A percentile compares a stretch with the other conserved stretches of the same genome.
These are phyloP conservation scores for Crithidia brevicula DNA, from an alignment of 208 protist genomes.

Conservation along the genomic window DNA sequence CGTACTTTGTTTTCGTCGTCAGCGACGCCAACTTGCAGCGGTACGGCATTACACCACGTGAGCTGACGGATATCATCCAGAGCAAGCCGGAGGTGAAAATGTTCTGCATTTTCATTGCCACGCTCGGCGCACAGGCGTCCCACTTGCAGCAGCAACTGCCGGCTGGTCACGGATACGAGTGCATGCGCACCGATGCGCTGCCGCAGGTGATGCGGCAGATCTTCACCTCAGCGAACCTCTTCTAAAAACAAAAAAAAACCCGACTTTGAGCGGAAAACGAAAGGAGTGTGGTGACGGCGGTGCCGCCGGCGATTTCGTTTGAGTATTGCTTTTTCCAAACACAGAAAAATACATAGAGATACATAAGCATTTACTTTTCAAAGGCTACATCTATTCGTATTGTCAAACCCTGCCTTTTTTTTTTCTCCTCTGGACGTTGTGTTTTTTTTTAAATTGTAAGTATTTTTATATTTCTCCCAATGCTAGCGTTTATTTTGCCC, in stretches of 20 bases:
- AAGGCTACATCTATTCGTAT: too few relatives aligned
- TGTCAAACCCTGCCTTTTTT: too few relatives aligned
- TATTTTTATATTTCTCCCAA: too few relatives aligned
- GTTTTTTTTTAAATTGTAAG: too few relatives aligned
- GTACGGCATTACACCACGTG: slow-evolving; percentile 90
- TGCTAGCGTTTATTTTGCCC: too few relatives aligned
- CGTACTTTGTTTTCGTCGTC: slow-evolving; percentile 95
- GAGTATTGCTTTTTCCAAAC: too few relatives aligned
- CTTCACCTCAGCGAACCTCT: slow-evolving; percentile 75
- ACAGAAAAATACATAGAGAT: too few relatives aligned
- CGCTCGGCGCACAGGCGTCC: slow-evolving; percentile 81
- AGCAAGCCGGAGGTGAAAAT: slow-evolving; percentile 84
- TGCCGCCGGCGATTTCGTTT: too few relatives aligned
- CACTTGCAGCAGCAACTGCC: slow-evolving; percentile 76
- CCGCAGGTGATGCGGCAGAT: slow-evolving; percentile 91
- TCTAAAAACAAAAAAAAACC: slow-evolving; percentile 42
- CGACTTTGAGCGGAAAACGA: too few relatives aligned
- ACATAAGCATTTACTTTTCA: too few relatives aligned
- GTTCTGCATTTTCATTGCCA: slow-evolving; percentile 93
- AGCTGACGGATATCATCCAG: slow-evolving; percentile 74
- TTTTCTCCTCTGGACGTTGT: too few relatives aligned
- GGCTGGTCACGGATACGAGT: slow-evolving; percentile 85
- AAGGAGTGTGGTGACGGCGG: too few relatives aligned
- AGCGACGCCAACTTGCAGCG: slow-evolving; percentile 94
- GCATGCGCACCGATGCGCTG: slow-evolving; percentile 84